Evolutionary conservation across 2,329 filamentous ascomycete species (phyloP), one percentile per base, ranked within the genome.

Genomic region (Fusarium sp.): DNA sequence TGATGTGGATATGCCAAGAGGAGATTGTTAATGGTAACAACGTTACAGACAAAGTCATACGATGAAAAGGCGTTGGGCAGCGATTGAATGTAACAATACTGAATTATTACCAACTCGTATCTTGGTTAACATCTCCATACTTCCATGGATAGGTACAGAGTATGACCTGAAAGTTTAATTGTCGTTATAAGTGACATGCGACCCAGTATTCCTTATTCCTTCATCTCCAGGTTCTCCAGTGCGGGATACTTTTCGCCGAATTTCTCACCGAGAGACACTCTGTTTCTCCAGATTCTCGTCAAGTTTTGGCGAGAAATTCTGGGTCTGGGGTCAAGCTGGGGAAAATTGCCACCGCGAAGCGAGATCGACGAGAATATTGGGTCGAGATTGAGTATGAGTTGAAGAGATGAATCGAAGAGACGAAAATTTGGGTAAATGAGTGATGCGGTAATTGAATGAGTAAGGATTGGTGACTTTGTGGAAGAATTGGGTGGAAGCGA

Each of bases 321-420:
- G 59, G 60, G 63, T 65, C 61, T 41, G 62, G 62, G 62, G 62
- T 45, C 30, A 41, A 59, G 55, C 42, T 66, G 63, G 51, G 62
- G 62, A 64, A 64, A 64, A 14, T 51, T 25, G 51, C 62, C 62
- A 64, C 60, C 9, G 2, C 0, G 49, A 69, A 27, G 14, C 42
- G n/a, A 12, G 53, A 27, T 55, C 60, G 5, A 20, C 63, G 9
- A 9, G 3, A 37, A 37, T 37, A 23, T 30, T n/a, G 16, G 13
- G 21, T 27, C 20, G 10, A 23, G 20, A 23, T 43, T 25, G 23
- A 41, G 18, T 12, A 16, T 27, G 20, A 8, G 21, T 34, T n/a
- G 16, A 7, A 23, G 3, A 7, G 9, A 48, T 12, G 21, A 11
- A 18, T 9, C 8, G 13, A 8, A 32, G 13, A 32, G 13, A 13